Conservation (phyloP, 2,329 filamentous ascomycete genomes). For the Trichoderma guizhouense region DNA sequence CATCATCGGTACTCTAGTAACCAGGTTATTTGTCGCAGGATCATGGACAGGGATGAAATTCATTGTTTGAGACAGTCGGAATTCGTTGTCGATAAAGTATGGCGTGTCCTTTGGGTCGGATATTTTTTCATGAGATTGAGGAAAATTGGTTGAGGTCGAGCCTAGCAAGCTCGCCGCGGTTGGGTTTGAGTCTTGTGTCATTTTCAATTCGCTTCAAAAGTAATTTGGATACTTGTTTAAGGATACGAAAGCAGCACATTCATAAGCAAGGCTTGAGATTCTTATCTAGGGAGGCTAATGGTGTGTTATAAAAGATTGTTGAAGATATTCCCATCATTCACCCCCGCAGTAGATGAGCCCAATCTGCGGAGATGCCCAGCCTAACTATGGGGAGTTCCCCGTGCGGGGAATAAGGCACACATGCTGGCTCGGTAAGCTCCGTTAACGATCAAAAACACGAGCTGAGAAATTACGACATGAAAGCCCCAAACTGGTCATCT, state of each 20-base stretch:
- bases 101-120: neutral
- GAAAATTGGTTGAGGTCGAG: neutral
- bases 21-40: neutral
- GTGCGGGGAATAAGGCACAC: neutral
- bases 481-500: neutral
- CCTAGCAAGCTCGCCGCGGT: neutral
- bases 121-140: neutral
- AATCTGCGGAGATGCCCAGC: neutral
- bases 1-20: neutral
- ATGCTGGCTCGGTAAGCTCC: neutral
- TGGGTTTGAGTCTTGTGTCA: neutral
- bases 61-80: neutral
- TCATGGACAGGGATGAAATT: neutral
- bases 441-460: fast-evolving
- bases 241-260: fast-evolving
- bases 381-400: neutral
- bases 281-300: neutral
- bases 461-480: neutral
- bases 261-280: neutral
- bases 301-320: neutral
- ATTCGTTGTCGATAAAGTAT: neutral
- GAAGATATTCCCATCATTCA: neutral
- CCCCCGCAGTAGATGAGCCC: neutral
- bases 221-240: neutral
- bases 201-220: neutral